phyloP scores from a whole-genome alignment of 2,329 filamentous ascomycete species.

The Magnaporthiopsis incrustans region DNA sequence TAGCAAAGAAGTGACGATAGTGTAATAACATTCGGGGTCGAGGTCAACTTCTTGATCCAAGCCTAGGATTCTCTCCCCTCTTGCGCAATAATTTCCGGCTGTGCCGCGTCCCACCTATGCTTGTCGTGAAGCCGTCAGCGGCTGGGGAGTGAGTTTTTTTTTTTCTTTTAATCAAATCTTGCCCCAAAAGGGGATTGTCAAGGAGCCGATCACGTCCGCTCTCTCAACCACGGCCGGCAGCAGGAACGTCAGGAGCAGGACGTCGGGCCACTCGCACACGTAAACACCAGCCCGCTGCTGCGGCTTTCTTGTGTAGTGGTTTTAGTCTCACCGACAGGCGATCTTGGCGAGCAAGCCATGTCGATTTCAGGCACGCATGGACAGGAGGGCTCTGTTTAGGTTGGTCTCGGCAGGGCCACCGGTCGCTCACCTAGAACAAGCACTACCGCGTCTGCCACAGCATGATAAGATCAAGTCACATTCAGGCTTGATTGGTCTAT shows the following conservation, averaged over 20 bases:
- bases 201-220: constrained; percentile 17
- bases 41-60: not conserved
- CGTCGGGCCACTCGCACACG: constrained; percentile 22
- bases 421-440: no score
- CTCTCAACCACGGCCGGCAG: constrained; percentile 20
- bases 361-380: no score
- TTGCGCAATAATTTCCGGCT: not conserved
- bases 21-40: no score
- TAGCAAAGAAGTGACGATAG: no score
- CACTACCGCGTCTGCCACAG: no score
- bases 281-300: constrained; percentile 14
- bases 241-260: constrained; percentile 20
- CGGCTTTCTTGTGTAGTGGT: constrained; percentile 8
- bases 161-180: no score
- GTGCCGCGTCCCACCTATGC: not conserved
- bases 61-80: not conserved
- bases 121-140: not conserved
- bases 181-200: no score
- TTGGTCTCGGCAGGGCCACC: no score
- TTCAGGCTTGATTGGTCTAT: no score
- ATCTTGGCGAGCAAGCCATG: not conserved
- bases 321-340: not conserved
- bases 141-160: no score
- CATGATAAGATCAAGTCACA: no score
- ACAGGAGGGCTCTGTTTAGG: no score